These are phyloP conservation scores for Echria macrotheca DNA, from an alignment of 495 filamentous ascomycete genomes.

Conservation along the genomic window DNA sequence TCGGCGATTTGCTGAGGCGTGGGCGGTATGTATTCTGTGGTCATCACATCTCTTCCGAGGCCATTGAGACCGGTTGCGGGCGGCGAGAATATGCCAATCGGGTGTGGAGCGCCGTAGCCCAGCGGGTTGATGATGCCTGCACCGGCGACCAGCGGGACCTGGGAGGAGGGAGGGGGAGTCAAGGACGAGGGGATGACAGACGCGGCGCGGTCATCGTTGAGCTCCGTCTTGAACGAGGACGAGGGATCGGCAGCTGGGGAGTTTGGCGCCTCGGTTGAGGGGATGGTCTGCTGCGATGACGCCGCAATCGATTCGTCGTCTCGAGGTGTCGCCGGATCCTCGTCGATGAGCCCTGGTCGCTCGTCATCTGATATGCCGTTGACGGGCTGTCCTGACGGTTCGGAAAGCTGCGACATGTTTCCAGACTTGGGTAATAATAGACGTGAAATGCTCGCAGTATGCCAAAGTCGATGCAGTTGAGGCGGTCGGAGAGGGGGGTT, in stretches of 20 bases:
- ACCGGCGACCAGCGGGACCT: slow-evolving; percentile 42
- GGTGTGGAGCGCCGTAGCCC: slow-evolving; percentile 40
- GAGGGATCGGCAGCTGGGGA: slow-evolving; percentile 33
- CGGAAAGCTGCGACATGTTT: slow-evolving; percentile 20
- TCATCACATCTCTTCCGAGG: slow-evolving; percentile 45
- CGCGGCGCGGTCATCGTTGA: slow-evolving; percentile 33
- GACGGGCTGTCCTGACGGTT: slow-evolving; percentile 21
- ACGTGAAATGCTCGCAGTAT: not conserved
- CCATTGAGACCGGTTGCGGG: slow-evolving; percentile 51
- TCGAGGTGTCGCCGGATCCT: slow-evolving; percentile 35
- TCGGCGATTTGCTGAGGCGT: slow-evolving; percentile 59
- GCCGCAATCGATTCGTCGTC: slow-evolving; percentile 26
- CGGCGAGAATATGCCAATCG: slow-evolving; percentile 46
- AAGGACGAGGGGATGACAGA: slow-evolving; percentile 47
- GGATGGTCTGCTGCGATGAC: slow-evolving; percentile 39
- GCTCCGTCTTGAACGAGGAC: slow-evolving; percentile 34
- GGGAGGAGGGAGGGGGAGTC: slow-evolving; percentile 73
- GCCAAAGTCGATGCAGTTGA: not conserved
- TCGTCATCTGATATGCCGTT: slow-evolving; percentile 27
- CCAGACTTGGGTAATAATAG: not conserved
- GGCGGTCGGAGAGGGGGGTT: not conserved
- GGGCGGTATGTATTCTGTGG: slow-evolving; percentile 51
- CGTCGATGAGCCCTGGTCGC: slow-evolving; percentile 18
- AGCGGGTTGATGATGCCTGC: slow-evolving; percentile 30
- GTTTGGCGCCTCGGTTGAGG: slow-evolving; percentile 37